phyloP scores from a whole-genome alignment of 2,329 filamentous ascomycete species.

The Emericellopsis cladophorae region DNA sequence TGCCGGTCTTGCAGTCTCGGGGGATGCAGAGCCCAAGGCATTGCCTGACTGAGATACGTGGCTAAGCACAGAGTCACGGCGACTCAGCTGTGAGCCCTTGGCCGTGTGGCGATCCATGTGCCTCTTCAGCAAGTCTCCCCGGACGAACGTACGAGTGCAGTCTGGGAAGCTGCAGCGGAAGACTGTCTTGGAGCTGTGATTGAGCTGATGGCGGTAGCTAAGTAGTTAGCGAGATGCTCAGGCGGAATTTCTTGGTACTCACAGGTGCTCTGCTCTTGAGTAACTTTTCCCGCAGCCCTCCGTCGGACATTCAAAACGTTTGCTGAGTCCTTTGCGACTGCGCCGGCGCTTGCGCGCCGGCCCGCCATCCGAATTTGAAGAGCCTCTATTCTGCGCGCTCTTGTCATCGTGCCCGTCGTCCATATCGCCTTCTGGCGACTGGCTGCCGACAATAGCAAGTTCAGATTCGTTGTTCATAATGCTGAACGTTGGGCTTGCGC shows the following conservation, averaged over 20 bases:
- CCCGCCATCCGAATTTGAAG: slow-evolving; percentile 36
- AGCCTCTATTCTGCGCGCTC: slow-evolving; percentile 22
- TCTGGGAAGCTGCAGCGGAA: slow-evolving; percentile 88
- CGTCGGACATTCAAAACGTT: slow-evolving; percentile 73
- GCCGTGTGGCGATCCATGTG: slow-evolving; percentile 73
- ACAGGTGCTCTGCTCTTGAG: slow-evolving; percentile 90
- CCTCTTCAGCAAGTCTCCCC: slow-evolving; percentile 81
- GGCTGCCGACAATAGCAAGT: not conserved
- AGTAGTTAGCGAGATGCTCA: slow-evolving; percentile 9
- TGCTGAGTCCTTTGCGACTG: slow-evolving; percentile 68
- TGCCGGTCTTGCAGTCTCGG: slow-evolving; percentile 1
- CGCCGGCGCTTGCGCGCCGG: slow-evolving; percentile 49
- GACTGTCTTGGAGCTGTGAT: slow-evolving; percentile 91
- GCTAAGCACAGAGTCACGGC: slow-evolving; percentile 45
- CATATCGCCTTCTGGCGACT: slow-evolving; percentile 1
- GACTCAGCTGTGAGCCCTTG: slow-evolving; percentile 63
- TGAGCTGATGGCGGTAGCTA: slow-evolving; percentile 81
- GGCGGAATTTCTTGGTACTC: slow-evolving; percentile 18
- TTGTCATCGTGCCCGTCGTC: not conserved
- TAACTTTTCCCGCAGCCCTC: slow-evolving; percentile 92
- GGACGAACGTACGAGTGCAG: slow-evolving; percentile 81
- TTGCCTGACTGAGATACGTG: slow-evolving; percentile 13
- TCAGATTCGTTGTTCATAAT: not conserved
- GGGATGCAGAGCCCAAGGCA: slow-evolving; percentile 1
- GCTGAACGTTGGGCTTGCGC: too few species aligned